These are phyloP conservation scores for Kregervanrija fluxuum DNA, from an alignment of 805 yeast species.

Conservation along the genomic window DNA sequence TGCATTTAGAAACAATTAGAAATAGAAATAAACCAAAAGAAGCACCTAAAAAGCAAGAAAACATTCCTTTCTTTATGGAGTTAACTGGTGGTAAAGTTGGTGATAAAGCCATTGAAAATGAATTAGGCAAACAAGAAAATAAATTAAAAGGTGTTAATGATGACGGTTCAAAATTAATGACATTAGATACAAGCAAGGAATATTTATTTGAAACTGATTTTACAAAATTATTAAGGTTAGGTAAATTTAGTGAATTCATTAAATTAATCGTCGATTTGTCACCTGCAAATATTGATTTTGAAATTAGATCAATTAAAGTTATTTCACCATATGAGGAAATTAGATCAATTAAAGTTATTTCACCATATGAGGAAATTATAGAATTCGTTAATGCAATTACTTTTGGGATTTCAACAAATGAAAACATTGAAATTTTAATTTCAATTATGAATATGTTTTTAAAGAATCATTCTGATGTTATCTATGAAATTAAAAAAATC, in stretches of 20 bases:
- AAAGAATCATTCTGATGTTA: constrained; percentile 76
- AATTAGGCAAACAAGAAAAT: constrained; percentile 24
- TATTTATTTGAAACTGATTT: constrained; percentile 66
- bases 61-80: constrained; percentile 73
- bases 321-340: constrained; percentile 64
- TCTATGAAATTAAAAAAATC: constrained; percentile 27
- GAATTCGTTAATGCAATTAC: constrained; percentile 63
- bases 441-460: constrained; percentile 73
- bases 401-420: constrained; percentile 47
- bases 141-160: constrained; percentile 26
- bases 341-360: constrained; percentile 53
- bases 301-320: constrained; percentile 69
- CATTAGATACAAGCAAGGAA: constrained; percentile 28
- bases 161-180: constrained; percentile 20
- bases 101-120: constrained; percentile 53
- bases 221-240: constrained; percentile 55
- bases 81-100: constrained; percentile 62
- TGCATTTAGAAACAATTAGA: constrained; percentile 78
- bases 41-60: constrained; percentile 77
- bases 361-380: constrained; percentile 61
- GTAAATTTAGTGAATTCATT: constrained; percentile 49
- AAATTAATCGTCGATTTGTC: constrained; percentile 49
- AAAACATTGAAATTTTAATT: constrained; percentile 69
- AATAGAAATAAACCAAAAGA: constrained; percentile 86
- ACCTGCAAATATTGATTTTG: constrained; percentile 78